A percentile compares a stretch with the other conserved stretches of the same genome.
These are phyloP conservation scores for Fusarium piperis DNA, from an alignment of 2,329 filamentous ascomycete genomes.

Conservation along the genomic window DNA sequence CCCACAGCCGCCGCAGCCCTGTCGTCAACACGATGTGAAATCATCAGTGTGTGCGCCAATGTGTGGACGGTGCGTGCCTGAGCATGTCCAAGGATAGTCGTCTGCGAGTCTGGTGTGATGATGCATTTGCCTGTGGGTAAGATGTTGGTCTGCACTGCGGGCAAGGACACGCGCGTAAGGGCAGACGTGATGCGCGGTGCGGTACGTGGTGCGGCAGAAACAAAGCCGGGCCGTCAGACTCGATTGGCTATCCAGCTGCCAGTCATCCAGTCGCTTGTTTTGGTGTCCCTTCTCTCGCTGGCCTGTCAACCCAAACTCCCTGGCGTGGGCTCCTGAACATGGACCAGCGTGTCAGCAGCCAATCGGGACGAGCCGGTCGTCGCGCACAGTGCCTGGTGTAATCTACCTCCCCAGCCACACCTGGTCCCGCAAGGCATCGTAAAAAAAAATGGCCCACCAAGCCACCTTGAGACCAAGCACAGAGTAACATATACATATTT, in stretches of 20 bases:
- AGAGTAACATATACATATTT: no score
- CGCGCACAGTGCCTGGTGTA: conserved; percentile 4
- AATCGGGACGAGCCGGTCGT: conserved; percentile 3
- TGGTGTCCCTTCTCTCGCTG: conserved; percentile 8
- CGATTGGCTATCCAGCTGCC: conserved; percentile 20
- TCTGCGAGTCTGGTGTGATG: conserved; percentile 1
- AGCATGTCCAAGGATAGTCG: neutral
- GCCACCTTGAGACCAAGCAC: no score
- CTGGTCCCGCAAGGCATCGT: no score
- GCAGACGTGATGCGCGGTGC: conserved; percentile 11
- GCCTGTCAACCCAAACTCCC: conserved; percentile 2
- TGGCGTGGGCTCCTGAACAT: neutral
- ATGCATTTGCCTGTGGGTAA: neutral
- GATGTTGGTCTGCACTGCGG: neutral
- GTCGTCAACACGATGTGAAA: neutral
- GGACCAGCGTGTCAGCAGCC: conserved; percentile 21
- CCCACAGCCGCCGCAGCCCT: conserved; percentile 1
- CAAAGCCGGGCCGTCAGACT: conserved; percentile 1
- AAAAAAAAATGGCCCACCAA: no score
- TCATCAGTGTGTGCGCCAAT: neutral
- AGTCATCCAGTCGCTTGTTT: conserved; percentile 21
- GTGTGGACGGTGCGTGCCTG: neutral
- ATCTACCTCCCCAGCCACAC: neutral
- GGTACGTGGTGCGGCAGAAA: conserved; percentile 9
- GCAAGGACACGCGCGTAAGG: conserved; percentile 17